These are phyloP conservation scores for Suhomyces yuchorum DNA, from an alignment of 1,139 yeast genomes.

Conservation along the genomic window DNA sequence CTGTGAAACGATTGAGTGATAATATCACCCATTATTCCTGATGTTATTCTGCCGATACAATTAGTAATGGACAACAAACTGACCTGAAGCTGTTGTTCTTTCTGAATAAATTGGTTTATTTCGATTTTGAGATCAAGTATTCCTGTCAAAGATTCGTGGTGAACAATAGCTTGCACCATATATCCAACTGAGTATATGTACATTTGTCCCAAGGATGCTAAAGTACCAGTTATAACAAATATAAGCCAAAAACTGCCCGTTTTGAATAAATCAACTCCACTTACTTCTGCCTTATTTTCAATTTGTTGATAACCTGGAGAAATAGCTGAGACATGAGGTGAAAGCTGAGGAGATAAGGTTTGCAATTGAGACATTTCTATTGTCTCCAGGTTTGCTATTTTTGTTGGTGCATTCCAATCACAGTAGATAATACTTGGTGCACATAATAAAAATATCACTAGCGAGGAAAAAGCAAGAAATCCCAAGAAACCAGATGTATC, in stretches of 20 bases:
- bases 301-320: constrained; percentile 10
- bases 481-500: constrained; percentile 53
- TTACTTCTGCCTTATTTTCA: constrained; percentile 6
- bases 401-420: constrained; percentile 28
- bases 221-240: constrained; percentile 46
- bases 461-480: constrained; percentile 45
- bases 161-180: constrained; percentile 54
- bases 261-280: constrained; percentile 31
- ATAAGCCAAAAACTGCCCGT: constrained; percentile 52
- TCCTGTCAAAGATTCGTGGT: constrained; percentile 11
- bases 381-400: not conserved
- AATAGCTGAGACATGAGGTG: constrained; percentile 13
- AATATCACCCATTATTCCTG: constrained; percentile 57
- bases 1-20: constrained; percentile 44
- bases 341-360: constrained; percentile 12
- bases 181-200: constrained; percentile 64
- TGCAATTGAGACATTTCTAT: constrained; percentile 19
- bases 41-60: constrained; percentile 52
- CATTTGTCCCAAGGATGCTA: constrained; percentile 64
- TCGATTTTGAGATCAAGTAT: not conserved
- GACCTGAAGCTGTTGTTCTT: constrained; percentile 58
- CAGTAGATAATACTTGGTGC: constrained; percentile 51
- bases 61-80: constrained; percentile 56
- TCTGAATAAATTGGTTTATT: constrained; percentile 31
- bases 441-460: constrained; percentile 41